Percentiles rank a stretch among this genome's conserved stretches.
These are phyloP conservation scores for Solanum virginianum DNA, from an alignment of 257 asterid genomes.

Conservation along the genomic window DNA sequence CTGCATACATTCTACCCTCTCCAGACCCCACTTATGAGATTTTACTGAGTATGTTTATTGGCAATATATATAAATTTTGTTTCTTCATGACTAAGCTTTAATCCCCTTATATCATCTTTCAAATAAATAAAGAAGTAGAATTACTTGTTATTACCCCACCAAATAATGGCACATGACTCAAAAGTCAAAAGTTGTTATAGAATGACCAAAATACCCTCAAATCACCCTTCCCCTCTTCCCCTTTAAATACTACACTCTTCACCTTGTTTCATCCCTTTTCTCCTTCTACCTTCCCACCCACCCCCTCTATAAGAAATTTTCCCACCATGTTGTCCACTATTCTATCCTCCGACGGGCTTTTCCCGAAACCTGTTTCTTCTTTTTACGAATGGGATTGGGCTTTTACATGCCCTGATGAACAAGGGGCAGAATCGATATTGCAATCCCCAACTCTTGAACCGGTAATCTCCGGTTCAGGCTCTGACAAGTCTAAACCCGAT, in stretches of 20 bases:
- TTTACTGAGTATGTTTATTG: no score
- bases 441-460: constrained; percentile 18
- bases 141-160: constrained; percentile 14
- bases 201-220: constrained; percentile 28
- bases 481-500: constrained; percentile 1
- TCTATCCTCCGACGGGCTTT: constrained; percentile 13
- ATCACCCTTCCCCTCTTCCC: constrained; percentile 1
- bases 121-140: constrained; percentile 11
- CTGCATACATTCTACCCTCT: no score
- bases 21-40: no score
- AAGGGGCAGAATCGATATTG: not conserved
- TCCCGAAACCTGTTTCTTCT: constrained; percentile 17
- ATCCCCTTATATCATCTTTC: not conserved
- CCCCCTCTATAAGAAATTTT: constrained; percentile 6
- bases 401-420: constrained; percentile 2
- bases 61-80: not conserved
- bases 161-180: constrained; percentile 58
- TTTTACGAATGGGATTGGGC: constrained; percentile 34
- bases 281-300: constrained; percentile 11
- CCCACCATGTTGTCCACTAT: constrained; percentile 49
- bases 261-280: constrained; percentile 49
- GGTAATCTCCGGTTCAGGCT: constrained; percentile 28
- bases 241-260: constrained; percentile 43
- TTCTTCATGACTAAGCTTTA: constrained; percentile 75
- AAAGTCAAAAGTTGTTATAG: constrained; percentile 39